Evolutionary conservation across 2,329 filamentous ascomycete species (phyloP).

Genomic region (Tolypocladium capitatum): DNA sequence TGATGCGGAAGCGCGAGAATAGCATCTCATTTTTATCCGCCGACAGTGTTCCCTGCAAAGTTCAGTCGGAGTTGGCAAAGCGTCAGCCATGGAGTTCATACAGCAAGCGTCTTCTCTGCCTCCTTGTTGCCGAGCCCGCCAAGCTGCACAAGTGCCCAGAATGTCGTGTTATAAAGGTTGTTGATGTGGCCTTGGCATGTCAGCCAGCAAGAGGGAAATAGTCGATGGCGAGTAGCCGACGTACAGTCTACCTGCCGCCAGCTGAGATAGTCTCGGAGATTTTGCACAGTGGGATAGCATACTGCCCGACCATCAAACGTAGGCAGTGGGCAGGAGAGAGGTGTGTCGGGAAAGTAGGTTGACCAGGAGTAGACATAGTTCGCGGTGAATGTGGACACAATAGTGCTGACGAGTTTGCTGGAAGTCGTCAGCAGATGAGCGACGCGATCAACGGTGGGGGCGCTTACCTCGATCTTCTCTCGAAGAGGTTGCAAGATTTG

Average conservation of each 20-base stretch:
- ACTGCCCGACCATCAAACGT: conserved; percentile 90
- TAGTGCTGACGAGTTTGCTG: conserved; percentile 81
- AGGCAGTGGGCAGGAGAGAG: conserved; percentile 61
- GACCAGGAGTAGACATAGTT: conserved; percentile 80
- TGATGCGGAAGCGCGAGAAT: conserved; percentile 77
- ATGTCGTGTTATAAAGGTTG: conserved; percentile 95
- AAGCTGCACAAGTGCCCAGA: conserved; percentile 75
- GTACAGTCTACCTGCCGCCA: conserved; percentile 95
- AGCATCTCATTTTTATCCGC: conserved; percentile 93
- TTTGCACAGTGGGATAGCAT: conserved; percentile 69
- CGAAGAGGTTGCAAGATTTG: conserved; percentile 69
- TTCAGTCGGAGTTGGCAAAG: background rate
- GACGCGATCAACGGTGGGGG: background rate
- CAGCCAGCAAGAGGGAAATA: conserved; percentile 3
- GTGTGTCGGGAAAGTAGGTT: conserved; percentile 56
- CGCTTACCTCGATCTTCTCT: conserved; percentile 60
- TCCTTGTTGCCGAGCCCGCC: conserved; percentile 64
- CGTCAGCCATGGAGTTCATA: conserved; percentile 19
- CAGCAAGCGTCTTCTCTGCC: conserved; percentile 69
- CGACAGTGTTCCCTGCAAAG: conserved; percentile 59
- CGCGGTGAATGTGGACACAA: conserved; percentile 86
- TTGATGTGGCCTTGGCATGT: conserved; percentile 69
- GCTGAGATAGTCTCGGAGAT: conserved; percentile 86
- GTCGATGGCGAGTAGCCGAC: conserved; percentile 14
- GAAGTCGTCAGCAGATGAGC: background rate